Evolutionary conservation across 768 basidiomycete genomes (phyloP), one percentile per base, ranked within the genome.

Genomic region (Leccinum subgranulosum): DNA sequence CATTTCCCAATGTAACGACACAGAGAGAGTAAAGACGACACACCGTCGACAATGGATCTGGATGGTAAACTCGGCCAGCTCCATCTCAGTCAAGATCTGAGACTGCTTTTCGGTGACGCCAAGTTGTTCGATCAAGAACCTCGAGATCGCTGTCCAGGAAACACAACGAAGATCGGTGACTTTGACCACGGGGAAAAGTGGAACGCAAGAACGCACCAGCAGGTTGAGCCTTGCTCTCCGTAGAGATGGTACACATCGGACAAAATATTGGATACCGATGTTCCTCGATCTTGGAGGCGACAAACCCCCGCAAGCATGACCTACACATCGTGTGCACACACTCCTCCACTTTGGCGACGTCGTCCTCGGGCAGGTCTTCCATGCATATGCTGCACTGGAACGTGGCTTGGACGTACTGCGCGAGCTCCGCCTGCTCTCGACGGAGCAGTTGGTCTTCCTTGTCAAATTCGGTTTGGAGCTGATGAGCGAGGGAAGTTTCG

Each of bases 201-300:
- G 12, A 19, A 21, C 41, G 11, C 41, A 12, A 19, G 10, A 19
- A 58, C 74, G 59, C 66, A 76, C 77, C 71, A 47, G 70, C 68
- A n/a, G 73, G 72, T 15, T 66, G 62, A 12, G 33, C 12, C 8
- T 60, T 56, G 14, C 66, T 57, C 10, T 60, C 64, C 29, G 70
- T 65, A 15, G 73, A 66, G 14, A 53, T 43, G 6, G 73, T 69
- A 58, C 87, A 89, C 31, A 78, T 62, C 1, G 87, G 87, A 67
- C 87, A 88, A 12, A 79, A 64, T 29, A 88, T 80, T 4, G 87
- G 87, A 49, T 79, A 87, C 10, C 76, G 77, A 53, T 76, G 77
- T 36, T 84, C 82, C 15, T 74, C 72, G 19, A 88, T 73, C 67
- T 79, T 80, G 6, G 77, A 71, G 29, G 61, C 62, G 12, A 81